Evolutionary conservation across 768 basidiomycete species (phyloP).

Genomic region (Trametes coccinea): DNA sequence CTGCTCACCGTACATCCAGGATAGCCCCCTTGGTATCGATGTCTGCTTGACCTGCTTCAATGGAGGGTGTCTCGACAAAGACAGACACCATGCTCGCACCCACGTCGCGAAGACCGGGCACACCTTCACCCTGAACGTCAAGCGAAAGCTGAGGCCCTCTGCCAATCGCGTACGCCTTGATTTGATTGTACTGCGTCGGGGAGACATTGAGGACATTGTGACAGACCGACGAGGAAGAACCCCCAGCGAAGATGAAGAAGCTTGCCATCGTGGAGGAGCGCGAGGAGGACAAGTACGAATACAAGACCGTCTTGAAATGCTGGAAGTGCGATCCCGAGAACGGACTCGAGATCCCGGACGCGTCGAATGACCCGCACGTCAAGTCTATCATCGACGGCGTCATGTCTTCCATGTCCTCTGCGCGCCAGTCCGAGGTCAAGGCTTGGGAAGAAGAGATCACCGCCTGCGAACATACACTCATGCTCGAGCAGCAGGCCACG

Average conservation of each 20-base stretch:
- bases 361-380: constrained; percentile 43
- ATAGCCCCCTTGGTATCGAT: constrained; percentile 73
- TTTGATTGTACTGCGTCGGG: background rate
- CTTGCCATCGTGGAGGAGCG: constrained; percentile 84
- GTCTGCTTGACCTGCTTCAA: constrained; percentile 95
- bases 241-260: constrained; percentile 86
- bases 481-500: constrained; percentile 49
- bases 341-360: constrained; percentile 48
- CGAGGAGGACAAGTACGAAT: constrained; percentile 88
- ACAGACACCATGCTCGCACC: constrained; percentile 69
- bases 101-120: constrained; percentile 79
- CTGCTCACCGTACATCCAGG: constrained; percentile 44
- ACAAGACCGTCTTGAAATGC: constrained; percentile 63
- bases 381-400: constrained; percentile 62
- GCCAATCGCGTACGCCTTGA: constrained; percentile 59
- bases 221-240: constrained; percentile 75
- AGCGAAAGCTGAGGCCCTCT: constrained; percentile 65
- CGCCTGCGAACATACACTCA: constrained; percentile 79
- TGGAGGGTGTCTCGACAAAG: constrained; percentile 72
- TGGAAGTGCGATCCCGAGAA: constrained; percentile 66
- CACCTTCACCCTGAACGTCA: constrained; percentile 75
- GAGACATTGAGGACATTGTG: too few relatives aligned
- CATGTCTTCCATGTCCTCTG: constrained; percentile 82
- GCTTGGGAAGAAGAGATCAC: constrained; percentile 96
- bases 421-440: constrained; percentile 91